Evolutionary conservation across 768 basidiomycete species (phyloP).

Genomic region (Russula dissimulans): DNA sequence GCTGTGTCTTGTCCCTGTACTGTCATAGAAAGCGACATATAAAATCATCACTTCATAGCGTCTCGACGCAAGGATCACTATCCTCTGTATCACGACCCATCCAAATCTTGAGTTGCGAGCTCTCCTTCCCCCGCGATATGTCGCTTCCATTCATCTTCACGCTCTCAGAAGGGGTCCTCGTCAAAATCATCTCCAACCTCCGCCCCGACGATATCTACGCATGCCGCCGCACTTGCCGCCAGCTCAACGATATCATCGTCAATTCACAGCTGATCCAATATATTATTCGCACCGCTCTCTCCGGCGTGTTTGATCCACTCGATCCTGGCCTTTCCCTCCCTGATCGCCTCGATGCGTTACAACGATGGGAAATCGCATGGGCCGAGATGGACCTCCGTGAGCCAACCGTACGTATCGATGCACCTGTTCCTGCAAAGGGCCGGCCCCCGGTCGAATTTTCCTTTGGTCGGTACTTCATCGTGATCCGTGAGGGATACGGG

Average conservation of each 20-base stretch:
- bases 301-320: slow-evolving; percentile 12
- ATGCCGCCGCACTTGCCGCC: not conserved
- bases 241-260: not conserved
- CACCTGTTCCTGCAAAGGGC: not conserved
- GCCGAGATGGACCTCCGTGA: not conserved
- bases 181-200: slow-evolving; percentile 1
- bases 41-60: no score
- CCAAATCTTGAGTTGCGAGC: no score
- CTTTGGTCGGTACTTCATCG: slow-evolving; percentile 8
- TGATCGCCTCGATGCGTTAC: not conserved
- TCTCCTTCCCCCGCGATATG: not conserved
- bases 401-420: not conserved
- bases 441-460: not conserved
- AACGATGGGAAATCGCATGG: not conserved
- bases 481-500: slow-evolving; percentile 5
- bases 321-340: not conserved
- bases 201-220: not conserved
- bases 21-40: no score
- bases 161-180: slow-evolving; percentile 6
- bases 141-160: not conserved
- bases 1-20: no score
- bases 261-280: slow-evolving; percentile 1
- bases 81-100: no score
- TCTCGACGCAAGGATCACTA: no score
- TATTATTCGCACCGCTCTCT: not conserved